Base-by-base conservation (phyloP, 495 filamentous ascomycete genomes). In the Amniculicola lignicola region DNA sequence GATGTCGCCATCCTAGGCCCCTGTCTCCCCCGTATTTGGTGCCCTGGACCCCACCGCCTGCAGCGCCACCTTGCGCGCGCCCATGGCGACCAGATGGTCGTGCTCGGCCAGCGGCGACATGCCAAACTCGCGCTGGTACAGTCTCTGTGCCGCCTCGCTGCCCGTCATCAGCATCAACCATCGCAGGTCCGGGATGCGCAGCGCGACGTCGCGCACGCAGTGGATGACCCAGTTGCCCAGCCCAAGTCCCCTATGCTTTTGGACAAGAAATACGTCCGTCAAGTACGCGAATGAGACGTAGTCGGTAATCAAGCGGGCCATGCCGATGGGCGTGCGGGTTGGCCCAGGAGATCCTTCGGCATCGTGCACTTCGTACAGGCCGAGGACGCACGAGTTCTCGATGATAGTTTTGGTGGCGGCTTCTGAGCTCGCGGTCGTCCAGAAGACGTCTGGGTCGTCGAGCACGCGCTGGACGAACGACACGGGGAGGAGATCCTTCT, bases 241-340 rank as follows among this genome's bases (percentile, higher is more conserved):
- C 0, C 85, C 84, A n/a, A 74, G 68, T 0, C 78, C 75, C 49
- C 84, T 79, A 43, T 82, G 73, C 44, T 77, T 72, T 0, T 72
- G 63, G 0, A 81, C 51, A 4, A 88, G 69, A 55, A 82, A 89
- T 19, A 89, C 79, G 51, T 88, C 86, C 9, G 85, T 85, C 19
- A 88, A 70, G 60, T 86, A 88, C n/a, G 75, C 82, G 55, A 85
- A 79, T 0, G 83, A 83, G 10, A 80, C 73, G 55, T 77, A 66
- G 59, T 88, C 85, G 0, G 85, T 89, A 21, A 88, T 66, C 5
- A 86, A 63, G 6, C 85, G 75, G 9, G 78, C 83, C 16, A 88
- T 70, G 5, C 84, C 85, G 31, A 88, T 74, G 42, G 75, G 73
- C 29, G 15, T 55, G 7, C 10, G n/a, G 6, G 25, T 27, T 15